Evolutionary conservation across 148 eudicot species (phyloP), one percentile per base, ranked within the genome.

Genomic region (Persicaria maculosa): DNA sequence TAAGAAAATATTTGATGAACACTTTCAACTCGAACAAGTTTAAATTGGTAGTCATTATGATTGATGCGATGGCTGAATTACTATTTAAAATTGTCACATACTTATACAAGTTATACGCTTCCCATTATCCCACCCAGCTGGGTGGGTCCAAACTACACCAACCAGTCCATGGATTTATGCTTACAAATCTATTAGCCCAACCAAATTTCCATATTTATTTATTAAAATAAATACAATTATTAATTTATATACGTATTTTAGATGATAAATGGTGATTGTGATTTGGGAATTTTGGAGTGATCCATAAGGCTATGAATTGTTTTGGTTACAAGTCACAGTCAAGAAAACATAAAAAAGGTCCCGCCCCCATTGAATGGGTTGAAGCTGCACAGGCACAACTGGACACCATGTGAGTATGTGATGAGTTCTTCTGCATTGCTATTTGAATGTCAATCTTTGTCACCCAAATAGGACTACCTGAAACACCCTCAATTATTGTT

Each of bases 291-390:
- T 31, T 31, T 48, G 52, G 52, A 48, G 12, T 48, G 12, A 48
- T 12, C 9, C 52, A 48, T 48, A 48, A 48, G 52, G 9, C 7
- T 48, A 48, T 8, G 52, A 48, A 8, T 54, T 54, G 11, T 62
- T 25, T 61, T 62, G 68, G 68, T 62, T 62, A 25, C 7, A 31
- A 62, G 68, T 62, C 68, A 25, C 68, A 2, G 31, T 62, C 68
- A 31, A 62, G 68, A 31, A 62, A 62, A 25, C 11, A 36, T 64
- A 5, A 43, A 14, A 31, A 65, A 12, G 70, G 70, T 65, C 46
- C 7, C 70, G n/a, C 10, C 15, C 69, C 44, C 70, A 43, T 25
- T 65, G 12, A 65, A 65, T 58, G 16, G 47, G 25, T 17, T 57
- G 7, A 57, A 19, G 3, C 19, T 31, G 3, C 40, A 57, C 31